A percentile compares a stretch with the other conserved stretches of the same genome.
Evolutionary conservation across 2,329 filamentous ascomycete species (phyloP).

Genomic region (Dendryphion nanum): DNA sequence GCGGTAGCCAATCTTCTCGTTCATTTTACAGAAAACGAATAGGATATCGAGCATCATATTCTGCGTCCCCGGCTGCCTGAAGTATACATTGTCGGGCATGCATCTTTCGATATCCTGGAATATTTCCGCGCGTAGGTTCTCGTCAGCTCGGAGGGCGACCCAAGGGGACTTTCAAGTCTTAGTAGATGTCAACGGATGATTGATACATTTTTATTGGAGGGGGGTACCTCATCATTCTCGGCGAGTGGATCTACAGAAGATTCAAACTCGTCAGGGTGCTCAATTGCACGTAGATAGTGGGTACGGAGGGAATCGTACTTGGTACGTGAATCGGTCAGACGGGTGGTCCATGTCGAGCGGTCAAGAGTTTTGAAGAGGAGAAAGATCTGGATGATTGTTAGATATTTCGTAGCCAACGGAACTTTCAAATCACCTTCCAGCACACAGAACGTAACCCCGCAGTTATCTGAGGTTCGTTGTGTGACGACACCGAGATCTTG

Average conservation of each 20-base stretch:
- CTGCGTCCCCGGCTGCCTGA: constrained; percentile 77
- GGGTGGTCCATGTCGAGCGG: constrained; percentile 65
- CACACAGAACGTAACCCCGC: constrained; percentile 80
- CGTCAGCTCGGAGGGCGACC: constrained; percentile 82
- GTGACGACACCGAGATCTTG: constrained; percentile 37
- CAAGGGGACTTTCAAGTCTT: constrained; percentile 75
- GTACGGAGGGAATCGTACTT: constrained; percentile 71
- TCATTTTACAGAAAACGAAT: constrained; percentile 92
- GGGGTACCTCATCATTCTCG: constrained; percentile 68
- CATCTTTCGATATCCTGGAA: constrained; percentile 89
- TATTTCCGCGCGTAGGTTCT: constrained; percentile 82
- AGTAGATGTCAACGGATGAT: constrained; percentile 44
- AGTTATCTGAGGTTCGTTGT: constrained; percentile 40
- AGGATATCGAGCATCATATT: constrained; percentile 81
- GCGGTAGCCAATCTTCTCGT: constrained; percentile 85
- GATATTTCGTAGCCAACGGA: too few relatives aligned
- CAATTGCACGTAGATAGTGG: constrained; percentile 77
- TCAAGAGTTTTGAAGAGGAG: constrained; percentile 71
- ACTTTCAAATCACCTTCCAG: constrained; percentile 89
- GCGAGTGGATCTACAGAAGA: constrained; percentile 78
- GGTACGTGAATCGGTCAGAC: constrained; percentile 65
- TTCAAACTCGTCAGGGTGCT: constrained; percentile 77
- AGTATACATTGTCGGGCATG: constrained; percentile 87
- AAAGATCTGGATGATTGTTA: constrained; percentile 74
- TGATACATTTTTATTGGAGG: constrained; percentile 9